A percentile compares a stretch with the other conserved stretches of the same genome.
phyloP scores from a whole-genome alignment of 1,284 basidiomycete species.

The Ceraceosorus guamensis region DNA sequence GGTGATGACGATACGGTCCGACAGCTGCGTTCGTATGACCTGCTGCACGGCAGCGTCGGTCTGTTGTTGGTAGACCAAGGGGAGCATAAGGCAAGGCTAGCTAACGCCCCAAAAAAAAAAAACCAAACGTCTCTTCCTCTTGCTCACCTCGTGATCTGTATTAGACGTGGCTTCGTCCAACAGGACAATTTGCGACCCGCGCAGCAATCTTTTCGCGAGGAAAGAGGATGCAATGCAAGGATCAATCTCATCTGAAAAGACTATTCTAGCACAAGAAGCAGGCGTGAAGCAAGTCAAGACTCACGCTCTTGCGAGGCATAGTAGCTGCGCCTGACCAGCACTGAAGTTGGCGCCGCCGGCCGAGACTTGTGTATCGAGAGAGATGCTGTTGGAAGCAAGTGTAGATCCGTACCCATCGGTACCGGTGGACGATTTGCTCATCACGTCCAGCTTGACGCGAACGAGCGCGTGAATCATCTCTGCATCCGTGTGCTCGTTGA shows the following conservation, averaged over 20 bases:
- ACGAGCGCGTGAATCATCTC: conserved; percentile 65
- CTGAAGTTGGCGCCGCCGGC: conserved; percentile 75
- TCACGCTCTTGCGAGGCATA: conserved; percentile 63
- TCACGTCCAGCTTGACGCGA: conserved; percentile 31
- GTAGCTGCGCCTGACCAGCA: conserved; percentile 72
- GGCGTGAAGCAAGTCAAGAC: neutral
- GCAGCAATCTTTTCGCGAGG: conserved; percentile 58
- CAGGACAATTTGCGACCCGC: conserved; percentile 68
- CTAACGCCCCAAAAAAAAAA: neutral
- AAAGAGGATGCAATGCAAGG: too few relatives aligned
- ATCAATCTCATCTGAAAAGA: too few relatives aligned
- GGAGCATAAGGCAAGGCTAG: neutral
- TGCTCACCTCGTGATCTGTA: conserved; percentile 31
- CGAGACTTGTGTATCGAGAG: conserved; percentile 66
- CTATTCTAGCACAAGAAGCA: neutral
- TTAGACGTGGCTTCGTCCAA: conserved; percentile 77
- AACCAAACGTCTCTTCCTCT: too few relatives aligned
- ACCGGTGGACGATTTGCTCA: neutral
- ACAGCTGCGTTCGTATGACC: conserved; percentile 51
- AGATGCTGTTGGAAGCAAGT: conserved; percentile 47
- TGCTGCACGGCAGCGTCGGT: conserved; percentile 53
- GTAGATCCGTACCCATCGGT: conserved; percentile 12
- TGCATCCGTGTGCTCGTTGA: conserved; percentile 70
- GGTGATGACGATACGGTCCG: conserved; percentile 49
- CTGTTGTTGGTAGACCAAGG: conserved; percentile 25